A percentile compares a stretch with the other conserved stretches of the same genome.
Conservation (phyloP, 495 filamentous ascomycete species). For the Pseudomonodictys pantanalensis region DNA sequence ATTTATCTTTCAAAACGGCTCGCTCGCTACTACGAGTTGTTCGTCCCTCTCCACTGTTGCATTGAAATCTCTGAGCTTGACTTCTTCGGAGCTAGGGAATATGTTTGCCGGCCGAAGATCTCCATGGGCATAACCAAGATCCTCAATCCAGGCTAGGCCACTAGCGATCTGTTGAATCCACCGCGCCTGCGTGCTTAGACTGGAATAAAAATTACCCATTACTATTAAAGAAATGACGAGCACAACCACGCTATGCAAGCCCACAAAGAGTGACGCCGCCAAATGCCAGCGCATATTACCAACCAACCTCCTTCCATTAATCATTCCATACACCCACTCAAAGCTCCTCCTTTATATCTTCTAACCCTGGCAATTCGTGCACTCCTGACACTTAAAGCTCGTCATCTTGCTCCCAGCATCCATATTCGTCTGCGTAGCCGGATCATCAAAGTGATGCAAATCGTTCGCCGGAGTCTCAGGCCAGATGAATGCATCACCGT, state of each 20-base stretch:
- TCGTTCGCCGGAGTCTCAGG: slow-evolving; percentile 4
- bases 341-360: background rate
- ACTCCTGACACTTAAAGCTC: slow-evolving; percentile 25
- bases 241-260: no score
- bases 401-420: slow-evolving; percentile 22
- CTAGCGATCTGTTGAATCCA: background rate
- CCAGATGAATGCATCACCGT: slow-evolving; percentile 27
- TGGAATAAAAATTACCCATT: no score
- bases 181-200: background rate
- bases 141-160: background rate
- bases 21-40: background rate
- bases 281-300: no score
- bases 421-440: slow-evolving; percentile 11
- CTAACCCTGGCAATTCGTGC: slow-evolving; percentile 6
- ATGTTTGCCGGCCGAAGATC: background rate
- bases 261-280: no score
- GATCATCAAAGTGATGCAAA: slow-evolving; percentile 21
- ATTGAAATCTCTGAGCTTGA: background rate
- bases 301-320: no score
- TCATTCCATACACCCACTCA: no score
- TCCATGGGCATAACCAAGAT: background rate
- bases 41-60: background rate
- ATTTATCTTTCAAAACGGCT: background rate
- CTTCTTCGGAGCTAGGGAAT: background rate
- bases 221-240: no score